Percentiles rank a stretch among this genome's conserved stretches.
phyloP scores from a whole-genome alignment of 1,139 yeast genomes.

The Nakaseomyces glabratus region DNA sequence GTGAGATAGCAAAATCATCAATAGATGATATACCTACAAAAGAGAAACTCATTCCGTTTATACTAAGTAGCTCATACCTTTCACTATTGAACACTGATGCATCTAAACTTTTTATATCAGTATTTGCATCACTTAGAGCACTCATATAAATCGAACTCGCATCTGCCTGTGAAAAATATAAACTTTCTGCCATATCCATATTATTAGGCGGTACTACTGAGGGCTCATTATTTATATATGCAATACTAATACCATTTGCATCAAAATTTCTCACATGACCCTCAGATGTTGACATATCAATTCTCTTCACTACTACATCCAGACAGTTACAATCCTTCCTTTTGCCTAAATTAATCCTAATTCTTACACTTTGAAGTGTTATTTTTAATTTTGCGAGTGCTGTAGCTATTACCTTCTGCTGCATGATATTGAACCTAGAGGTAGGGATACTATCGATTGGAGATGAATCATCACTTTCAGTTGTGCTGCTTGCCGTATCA shows the following conservation, averaged over 20 bases:
- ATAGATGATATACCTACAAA: constrained; percentile 47
- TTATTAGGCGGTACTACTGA: too few species aligned
- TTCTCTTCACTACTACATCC: neutral
- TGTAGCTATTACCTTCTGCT: constrained; percentile 28
- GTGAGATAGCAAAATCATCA: constrained; percentile 34
- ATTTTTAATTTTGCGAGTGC: constrained; percentile 28
- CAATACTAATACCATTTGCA: constrained; percentile 1
- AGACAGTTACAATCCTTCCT: constrained; percentile 1
- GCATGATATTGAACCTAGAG: constrained; percentile 21
- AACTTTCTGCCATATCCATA: constrained; percentile 43
- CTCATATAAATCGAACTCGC: constrained; percentile 77
- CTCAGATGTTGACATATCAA: constrained; percentile 3
- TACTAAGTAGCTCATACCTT: constrained; percentile 15
- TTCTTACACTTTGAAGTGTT: constrained; percentile 16
- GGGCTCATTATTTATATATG: too few species aligned
- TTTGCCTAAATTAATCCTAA: constrained; percentile 7
- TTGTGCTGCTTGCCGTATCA: constrained; percentile 4
- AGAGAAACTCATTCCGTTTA: constrained; percentile 36
- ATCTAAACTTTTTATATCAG: too few species aligned
- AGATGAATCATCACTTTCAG: constrained; percentile 1
- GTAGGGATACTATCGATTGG: constrained; percentile 8
- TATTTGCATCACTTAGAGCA: constrained; percentile 44
- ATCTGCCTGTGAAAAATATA: constrained; percentile 59
- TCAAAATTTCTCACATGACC: constrained; percentile 4
- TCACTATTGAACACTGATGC: too few species aligned